Conservation (phyloP, 1,139 yeast genomes). For the Kodamaea sp. region DNA sequence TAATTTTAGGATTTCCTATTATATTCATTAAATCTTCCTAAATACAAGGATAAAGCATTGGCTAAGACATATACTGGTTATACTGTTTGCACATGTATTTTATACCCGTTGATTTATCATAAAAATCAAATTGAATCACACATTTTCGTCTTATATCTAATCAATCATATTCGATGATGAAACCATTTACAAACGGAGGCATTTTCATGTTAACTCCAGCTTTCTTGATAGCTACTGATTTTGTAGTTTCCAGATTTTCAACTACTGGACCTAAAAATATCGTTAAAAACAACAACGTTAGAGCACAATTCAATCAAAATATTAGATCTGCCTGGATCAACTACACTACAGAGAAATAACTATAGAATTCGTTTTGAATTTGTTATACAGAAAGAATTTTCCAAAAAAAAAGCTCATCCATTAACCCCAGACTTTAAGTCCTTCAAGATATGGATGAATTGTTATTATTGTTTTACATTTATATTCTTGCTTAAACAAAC, state of each 20-base stretch:
- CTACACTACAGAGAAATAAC: not conserved
- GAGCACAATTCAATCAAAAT: constrained; percentile 7
- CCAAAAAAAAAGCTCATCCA: no score
- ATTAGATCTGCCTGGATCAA: constrained; percentile 7
- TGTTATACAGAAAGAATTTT: no score
- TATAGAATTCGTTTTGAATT: no score
- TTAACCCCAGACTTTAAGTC: no score
- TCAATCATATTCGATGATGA: constrained; percentile 8
- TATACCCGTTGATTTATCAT: not conserved
- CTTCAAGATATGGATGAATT: no score
- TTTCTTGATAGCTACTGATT: constrained; percentile 18
- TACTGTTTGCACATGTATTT: constrained; percentile 3
- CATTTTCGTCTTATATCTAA: not conserved
- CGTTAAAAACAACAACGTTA: constrained; percentile 8
- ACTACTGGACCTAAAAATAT: constrained; percentile 15
- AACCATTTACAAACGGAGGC: constrained; percentile 16
- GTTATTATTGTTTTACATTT: no score
- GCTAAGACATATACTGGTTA: constrained; percentile 5
- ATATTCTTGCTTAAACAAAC: no score
- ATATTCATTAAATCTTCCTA: no score
- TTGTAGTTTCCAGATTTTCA: constrained; percentile 16
- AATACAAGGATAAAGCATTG: no score
- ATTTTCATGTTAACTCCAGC: constrained; percentile 19
- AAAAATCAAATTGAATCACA: not conserved
- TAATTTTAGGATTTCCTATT: no score